Evolutionary conservation across 257 asterid species (phyloP).

Genomic region (Nemophila menziesii): DNA sequence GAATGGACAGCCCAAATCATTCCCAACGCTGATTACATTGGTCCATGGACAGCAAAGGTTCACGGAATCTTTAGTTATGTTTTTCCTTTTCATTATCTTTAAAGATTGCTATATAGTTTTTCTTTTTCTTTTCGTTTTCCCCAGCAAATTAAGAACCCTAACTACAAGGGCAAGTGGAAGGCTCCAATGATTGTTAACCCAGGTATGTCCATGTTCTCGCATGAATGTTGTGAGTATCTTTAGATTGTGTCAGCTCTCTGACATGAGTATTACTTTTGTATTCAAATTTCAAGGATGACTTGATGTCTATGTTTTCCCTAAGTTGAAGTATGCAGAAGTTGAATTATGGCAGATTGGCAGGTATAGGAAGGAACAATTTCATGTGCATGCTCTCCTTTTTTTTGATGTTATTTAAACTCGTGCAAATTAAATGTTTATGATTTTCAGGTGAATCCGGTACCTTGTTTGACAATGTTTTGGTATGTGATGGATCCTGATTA

Average conservation of each 20-base stretch:
- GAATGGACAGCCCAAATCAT: slow-evolving; percentile 16
- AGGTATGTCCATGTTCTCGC: slow-evolving; percentile 9
- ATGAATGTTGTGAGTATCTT: not conserved
- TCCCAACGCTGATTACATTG: slow-evolving; percentile 21
- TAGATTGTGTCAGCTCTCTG: not conserved
- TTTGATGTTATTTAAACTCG: not conserved
- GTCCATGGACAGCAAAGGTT: slow-evolving; percentile 23
- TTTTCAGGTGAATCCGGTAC: slow-evolving; percentile 23
- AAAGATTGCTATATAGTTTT: not conserved
- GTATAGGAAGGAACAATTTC: slow-evolving; percentile 6
- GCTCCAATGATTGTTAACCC: slow-evolving; percentile 23
- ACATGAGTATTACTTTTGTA: not conserved
- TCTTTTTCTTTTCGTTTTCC: not conserved
- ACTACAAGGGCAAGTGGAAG: slow-evolving; percentile 25
- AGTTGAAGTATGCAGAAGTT: slow-evolving; percentile 17
- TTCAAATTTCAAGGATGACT: slow-evolving; percentile 26
- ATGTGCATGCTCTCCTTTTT: not conserved
- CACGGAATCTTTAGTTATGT: not conserved
- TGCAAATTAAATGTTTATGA: not conserved
- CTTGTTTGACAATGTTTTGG: slow-evolving; percentile 17
- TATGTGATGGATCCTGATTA: slow-evolving; percentile 21
- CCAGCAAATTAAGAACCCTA: slow-evolving; percentile 21
- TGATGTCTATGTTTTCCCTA: slow-evolving; percentile 18
- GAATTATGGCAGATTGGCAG: slow-evolving; percentile 30
- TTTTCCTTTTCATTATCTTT: not conserved